phyloP scores from a whole-genome alignment of 129 eudicot species.

The Calendula officinalis region DNA sequence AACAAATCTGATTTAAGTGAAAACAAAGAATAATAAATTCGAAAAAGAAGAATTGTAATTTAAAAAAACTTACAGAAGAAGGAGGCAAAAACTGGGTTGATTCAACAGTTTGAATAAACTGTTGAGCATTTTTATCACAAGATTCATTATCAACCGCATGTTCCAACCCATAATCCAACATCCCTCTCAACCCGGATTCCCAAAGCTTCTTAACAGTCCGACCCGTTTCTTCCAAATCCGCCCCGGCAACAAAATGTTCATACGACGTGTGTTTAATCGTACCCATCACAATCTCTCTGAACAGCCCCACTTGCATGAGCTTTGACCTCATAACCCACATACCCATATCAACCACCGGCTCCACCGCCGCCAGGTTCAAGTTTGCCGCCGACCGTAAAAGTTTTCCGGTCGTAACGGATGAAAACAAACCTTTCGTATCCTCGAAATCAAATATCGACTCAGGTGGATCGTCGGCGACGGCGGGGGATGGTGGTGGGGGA shows the following conservation, averaged over 20 bases:
- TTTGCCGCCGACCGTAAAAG: constrained; percentile 50
- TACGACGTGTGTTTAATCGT: constrained; percentile 49
- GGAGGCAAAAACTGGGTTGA: constrained; percentile 51
- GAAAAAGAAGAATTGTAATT: not conserved
- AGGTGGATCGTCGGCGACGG: constrained; percentile 14
- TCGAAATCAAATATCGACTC: constrained; percentile 41
- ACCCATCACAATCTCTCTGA: constrained; percentile 41
- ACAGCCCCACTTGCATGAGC: constrained; percentile 43
- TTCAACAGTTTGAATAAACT: constrained; percentile 56
- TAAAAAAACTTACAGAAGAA: constrained; percentile 53
- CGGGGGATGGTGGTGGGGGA: constrained; percentile 14
- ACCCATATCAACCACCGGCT: constrained; percentile 73
- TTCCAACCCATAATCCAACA: constrained; percentile 87
- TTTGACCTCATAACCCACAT: constrained; percentile 71
- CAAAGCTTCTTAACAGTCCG: constrained; percentile 52
- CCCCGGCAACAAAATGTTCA: constrained; percentile 83
- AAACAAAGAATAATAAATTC: not conserved
- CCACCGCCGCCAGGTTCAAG: constrained; percentile 54
- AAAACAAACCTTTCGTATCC: constrained; percentile 53
- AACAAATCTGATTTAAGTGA: not conserved
- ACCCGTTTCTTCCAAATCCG: constrained; percentile 54
- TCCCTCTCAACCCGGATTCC: constrained; percentile 66
- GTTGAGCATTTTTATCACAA: constrained; percentile 58
- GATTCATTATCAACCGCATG: constrained; percentile 74
- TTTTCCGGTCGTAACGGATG: constrained; percentile 51